phyloP scores from a whole-genome alignment of 768 basidiomycete species.

The Holtermanniella nyarrowii region DNA sequence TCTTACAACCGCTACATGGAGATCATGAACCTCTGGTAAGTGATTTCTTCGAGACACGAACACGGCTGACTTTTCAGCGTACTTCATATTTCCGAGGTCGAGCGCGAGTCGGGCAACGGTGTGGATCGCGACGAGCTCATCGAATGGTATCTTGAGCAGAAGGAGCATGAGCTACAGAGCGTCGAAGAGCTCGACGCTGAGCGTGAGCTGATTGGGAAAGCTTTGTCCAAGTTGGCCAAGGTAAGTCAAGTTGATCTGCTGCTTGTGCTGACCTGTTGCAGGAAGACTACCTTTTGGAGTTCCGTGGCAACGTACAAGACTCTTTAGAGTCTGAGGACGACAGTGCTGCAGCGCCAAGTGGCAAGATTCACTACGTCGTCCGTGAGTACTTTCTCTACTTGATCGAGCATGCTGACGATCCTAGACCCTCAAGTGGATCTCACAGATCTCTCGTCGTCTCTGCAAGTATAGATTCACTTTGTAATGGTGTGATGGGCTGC shows the following conservation, averaged over 20 bases:
- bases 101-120: slow-evolving; percentile 63
- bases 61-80: slow-evolving; percentile 49
- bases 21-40: slow-evolving; percentile 59
- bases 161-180: slow-evolving; percentile 70
- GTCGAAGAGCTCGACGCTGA: slow-evolving; percentile 84
- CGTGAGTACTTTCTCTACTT: slow-evolving; percentile 4
- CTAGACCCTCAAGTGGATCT: slow-evolving; percentile 15
- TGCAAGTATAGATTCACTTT: not conserved
- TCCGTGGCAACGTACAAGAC: slow-evolving; percentile 72
- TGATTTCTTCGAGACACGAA: not conserved
- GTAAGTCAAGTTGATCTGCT: slow-evolving; percentile 43
- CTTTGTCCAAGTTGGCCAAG: slow-evolving; percentile 81
- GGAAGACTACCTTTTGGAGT: slow-evolving; percentile 66
- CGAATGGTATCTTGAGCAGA: slow-evolving; percentile 90
- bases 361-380: slow-evolving; percentile 16
- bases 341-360: not conserved
- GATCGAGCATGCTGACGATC: not conserved
- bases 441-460: slow-evolving; percentile 9
- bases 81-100: slow-evolving; percentile 64
- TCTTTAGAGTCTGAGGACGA: slow-evolving; percentile 44
- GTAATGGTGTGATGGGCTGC: no score
- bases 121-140: slow-evolving; percentile 83
- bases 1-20: slow-evolving; percentile 91
- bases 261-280: not conserved
- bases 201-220: slow-evolving; percentile 78